Conservation (phyloP, 116 monocot genomes). For the Papilionanthe hybrid region DNA sequence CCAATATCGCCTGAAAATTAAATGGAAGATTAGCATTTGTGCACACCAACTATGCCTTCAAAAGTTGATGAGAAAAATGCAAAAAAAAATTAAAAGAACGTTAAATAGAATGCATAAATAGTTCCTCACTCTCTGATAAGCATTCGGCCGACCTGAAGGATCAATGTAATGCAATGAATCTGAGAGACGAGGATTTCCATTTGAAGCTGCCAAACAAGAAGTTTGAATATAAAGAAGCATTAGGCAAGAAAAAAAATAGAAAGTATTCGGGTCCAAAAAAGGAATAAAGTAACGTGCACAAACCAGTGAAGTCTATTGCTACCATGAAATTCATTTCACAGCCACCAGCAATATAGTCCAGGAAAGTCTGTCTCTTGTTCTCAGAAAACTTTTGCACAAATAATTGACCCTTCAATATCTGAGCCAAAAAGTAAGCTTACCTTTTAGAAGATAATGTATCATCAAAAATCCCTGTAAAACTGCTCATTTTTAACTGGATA, state of each 20-base stretch:
- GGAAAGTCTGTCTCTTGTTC: slow-evolving; percentile 51
- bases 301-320: slow-evolving; percentile 94
- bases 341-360: slow-evolving; percentile 86
- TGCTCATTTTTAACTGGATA: background rate
- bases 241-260: background rate
- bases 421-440: background rate
- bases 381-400: slow-evolving; percentile 66
- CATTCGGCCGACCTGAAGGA: slow-evolving; percentile 82
- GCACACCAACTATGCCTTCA: slow-evolving; percentile 4
- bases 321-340: slow-evolving; percentile 93
- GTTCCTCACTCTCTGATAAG: slow-evolving; percentile 86
- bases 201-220: slow-evolving; percentile 65
- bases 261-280: background rate
- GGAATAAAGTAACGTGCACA: background rate
- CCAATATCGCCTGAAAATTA: slow-evolving; percentile 64
- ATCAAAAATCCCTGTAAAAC: background rate
- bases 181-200: slow-evolving; percentile 93
- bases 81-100: background rate
- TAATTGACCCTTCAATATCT: slow-evolving; percentile 75
- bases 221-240: slow-evolving; percentile 6
- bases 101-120: slow-evolving; percentile 12
- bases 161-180: slow-evolving; percentile 99
- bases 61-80: background rate
- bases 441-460: background rate
- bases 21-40: slow-evolving; percentile 4